Conservation (phyloP, 306 rosid species). For the Trifolium subterraneum region DNA sequence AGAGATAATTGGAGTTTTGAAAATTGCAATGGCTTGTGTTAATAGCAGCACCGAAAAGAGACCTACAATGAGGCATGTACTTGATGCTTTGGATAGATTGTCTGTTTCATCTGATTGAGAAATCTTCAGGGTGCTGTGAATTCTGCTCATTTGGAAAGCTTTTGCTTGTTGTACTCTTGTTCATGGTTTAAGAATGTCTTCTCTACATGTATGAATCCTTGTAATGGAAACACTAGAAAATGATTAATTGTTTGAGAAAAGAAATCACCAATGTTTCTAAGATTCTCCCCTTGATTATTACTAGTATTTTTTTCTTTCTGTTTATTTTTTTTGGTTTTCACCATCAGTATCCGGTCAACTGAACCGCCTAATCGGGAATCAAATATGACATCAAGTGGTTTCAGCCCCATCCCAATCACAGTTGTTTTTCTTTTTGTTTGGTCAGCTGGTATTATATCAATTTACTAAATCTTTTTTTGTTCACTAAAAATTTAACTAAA, state of each 20-base stretch:
- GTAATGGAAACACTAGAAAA: conserved; percentile 40
- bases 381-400: too few species aligned
- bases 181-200: conserved; percentile 33
- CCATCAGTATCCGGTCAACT: too few species aligned
- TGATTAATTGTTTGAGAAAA: conserved; percentile 35
- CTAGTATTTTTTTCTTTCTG: too few species aligned
- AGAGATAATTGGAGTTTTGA: conserved; percentile 80
- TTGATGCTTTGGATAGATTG: conserved; percentile 79
- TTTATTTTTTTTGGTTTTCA: too few species aligned
- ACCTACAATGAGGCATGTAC: conserved; percentile 88
- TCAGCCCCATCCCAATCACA: too few species aligned
- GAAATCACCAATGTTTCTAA: conserved; percentile 38
- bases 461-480: too few species aligned
- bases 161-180: conserved; percentile 32
- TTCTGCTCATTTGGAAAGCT: conserved; percentile 48
- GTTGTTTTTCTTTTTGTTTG: not conserved
- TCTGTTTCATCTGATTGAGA: conserved; percentile 59
- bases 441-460: not conserved
- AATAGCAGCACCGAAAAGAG: conserved; percentile 84
- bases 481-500: too few species aligned
- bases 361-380: too few species aligned
- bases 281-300: conserved; percentile 5
- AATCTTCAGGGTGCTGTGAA: conserved; percentile 31
- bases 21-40: conserved; percentile 93
- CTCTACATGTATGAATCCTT: conserved; percentile 39